phyloP scores from a whole-genome alignment of 108 stramenopile species.

The Fragilariopsis cylindrus region DNA sequence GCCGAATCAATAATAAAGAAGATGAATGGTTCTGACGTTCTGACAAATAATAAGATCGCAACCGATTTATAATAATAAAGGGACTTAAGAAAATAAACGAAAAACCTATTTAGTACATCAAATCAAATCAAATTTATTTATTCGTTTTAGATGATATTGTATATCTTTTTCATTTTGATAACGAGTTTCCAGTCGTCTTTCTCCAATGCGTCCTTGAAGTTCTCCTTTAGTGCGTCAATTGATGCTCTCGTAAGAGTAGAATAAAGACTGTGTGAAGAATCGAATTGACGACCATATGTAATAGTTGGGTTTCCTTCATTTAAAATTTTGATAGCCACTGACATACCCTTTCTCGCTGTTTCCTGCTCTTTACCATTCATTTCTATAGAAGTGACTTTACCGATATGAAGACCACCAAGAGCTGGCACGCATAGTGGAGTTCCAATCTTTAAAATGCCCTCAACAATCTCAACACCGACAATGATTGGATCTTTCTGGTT shows the following conservation, averaged over 20 bases:
- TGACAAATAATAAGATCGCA: not conserved
- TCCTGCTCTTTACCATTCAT: conserved; percentile 90
- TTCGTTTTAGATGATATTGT: conserved; percentile 72
- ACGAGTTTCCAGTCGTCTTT: conserved; percentile 96
- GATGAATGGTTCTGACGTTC: conserved; percentile 42
- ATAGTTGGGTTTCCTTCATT: conserved; percentile 94
- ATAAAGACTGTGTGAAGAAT: conserved; percentile 89
- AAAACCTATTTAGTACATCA: too few species aligned
- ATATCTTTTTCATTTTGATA: conserved; percentile 98
- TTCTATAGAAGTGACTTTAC: conserved; percentile 95
- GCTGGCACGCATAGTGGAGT: conserved; percentile 96
- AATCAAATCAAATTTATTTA: too few species aligned
- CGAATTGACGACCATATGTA: conserved; percentile 98
- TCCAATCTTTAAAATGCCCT: conserved; percentile 96
- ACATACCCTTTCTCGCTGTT: conserved; percentile 81
- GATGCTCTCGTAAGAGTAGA: conserved; percentile 91
- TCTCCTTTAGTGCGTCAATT: conserved; percentile 96
- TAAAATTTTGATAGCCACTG: conserved; percentile 93
- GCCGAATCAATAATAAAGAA: conserved; percentile 37
- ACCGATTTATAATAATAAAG: not conserved
- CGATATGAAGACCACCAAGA: conserved; percentile 87
- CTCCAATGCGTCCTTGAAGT: conserved; percentile 98
- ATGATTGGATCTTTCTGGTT: conserved; percentile 99
- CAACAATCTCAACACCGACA: conserved; percentile 93
- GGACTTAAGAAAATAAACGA: too few species aligned